A percentile compares a stretch with the other conserved stretches of the same genome.
Conservation (phyloP, 345 rosid species). For the Corchorus capsularis region DNA sequence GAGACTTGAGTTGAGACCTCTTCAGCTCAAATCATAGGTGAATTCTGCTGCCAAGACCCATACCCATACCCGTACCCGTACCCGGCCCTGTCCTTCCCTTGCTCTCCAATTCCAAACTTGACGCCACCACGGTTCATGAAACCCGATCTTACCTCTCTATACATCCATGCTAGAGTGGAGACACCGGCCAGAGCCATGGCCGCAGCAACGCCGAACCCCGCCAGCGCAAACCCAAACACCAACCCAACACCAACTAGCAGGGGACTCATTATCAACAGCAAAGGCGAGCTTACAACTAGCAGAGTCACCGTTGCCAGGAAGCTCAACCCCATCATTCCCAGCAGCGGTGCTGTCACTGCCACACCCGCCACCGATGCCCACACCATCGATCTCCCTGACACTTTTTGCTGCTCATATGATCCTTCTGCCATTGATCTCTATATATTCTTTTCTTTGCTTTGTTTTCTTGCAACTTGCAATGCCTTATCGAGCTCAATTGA, state of each 20-base stretch:
- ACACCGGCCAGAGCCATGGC: conserved; percentile 41
- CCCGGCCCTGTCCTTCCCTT: conserved; percentile 14
- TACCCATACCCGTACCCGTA: not conserved
- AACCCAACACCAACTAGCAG: conserved; percentile 29
- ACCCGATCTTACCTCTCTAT: conserved; percentile 15
- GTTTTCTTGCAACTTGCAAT: not conserved
- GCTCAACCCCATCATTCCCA: conserved; percentile 43
- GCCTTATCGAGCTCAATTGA: not conserved
- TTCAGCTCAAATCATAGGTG: not conserved
- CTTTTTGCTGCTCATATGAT: not conserved
- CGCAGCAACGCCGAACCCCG: conserved; percentile 36
- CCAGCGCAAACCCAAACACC: conserved; percentile 33
- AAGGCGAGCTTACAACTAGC: conserved; percentile 39
- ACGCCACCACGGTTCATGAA: conserved; percentile 20
- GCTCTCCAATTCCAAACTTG: not conserved
- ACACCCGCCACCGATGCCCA: conserved; percentile 31
- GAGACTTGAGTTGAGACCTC: too few species aligned
- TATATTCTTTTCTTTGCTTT: too few species aligned
- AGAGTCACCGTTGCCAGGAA: conserved; percentile 34
- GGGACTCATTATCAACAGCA: conserved; percentile 43
- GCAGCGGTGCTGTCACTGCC: conserved; percentile 38
- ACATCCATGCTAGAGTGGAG: conserved; percentile 33
- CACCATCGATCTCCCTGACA: not conserved
- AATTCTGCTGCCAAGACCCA: conserved; percentile 13
- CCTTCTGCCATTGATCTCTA: not conserved